Conservation (phyloP, 2,329 filamentous ascomycete genomes). For the Orbilia oligospora region DNA sequence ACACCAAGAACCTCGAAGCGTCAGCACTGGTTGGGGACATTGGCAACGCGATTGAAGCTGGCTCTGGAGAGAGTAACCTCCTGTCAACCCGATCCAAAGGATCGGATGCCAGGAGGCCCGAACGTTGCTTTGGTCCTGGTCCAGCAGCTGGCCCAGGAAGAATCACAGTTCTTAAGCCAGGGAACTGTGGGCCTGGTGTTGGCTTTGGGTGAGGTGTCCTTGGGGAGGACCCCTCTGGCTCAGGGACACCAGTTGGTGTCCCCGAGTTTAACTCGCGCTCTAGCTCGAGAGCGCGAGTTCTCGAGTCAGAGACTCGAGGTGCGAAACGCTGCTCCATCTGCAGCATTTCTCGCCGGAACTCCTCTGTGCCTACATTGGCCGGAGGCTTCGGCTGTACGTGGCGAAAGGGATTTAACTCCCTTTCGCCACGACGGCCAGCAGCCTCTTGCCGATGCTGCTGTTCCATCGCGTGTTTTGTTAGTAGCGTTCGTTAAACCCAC, state of each 20-base stretch:
- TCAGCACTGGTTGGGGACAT: slow-evolving; percentile 7
- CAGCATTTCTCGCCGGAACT: slow-evolving; percentile 31
- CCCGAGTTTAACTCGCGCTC: slow-evolving; percentile 27
- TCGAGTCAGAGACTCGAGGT: slow-evolving; percentile 34
- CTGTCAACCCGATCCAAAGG: not conserved
- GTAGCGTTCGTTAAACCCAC: not conserved
- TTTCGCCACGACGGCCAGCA: slow-evolving; percentile 7
- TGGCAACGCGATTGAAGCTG: slow-evolving; percentile 2
- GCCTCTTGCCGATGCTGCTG: slow-evolving; percentile 1
- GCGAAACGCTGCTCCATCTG: slow-evolving; percentile 25
- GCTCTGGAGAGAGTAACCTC: slow-evolving; percentile 10
- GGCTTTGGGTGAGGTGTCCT: not conserved
- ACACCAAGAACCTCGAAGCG: not conserved
- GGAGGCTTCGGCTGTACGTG: slow-evolving; percentile 41
- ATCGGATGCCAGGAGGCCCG: not conserved
- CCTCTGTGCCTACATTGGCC: slow-evolving; percentile 31
- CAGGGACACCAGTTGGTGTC: not conserved
- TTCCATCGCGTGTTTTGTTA: slow-evolving; percentile 1
- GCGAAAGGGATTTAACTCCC: slow-evolving; percentile 34
- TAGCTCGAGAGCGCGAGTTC: slow-evolving; percentile 33
- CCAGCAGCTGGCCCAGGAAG: not conserved
- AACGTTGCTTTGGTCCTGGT: not conserved
- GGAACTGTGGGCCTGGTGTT: not conserved
- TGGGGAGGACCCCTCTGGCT: not conserved
- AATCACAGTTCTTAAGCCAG: slow-evolving; percentile 14